Evolutionary conservation across 495 filamentous ascomycete genomes (phyloP).

Genomic region (Lophiotrema nucula): DNA sequence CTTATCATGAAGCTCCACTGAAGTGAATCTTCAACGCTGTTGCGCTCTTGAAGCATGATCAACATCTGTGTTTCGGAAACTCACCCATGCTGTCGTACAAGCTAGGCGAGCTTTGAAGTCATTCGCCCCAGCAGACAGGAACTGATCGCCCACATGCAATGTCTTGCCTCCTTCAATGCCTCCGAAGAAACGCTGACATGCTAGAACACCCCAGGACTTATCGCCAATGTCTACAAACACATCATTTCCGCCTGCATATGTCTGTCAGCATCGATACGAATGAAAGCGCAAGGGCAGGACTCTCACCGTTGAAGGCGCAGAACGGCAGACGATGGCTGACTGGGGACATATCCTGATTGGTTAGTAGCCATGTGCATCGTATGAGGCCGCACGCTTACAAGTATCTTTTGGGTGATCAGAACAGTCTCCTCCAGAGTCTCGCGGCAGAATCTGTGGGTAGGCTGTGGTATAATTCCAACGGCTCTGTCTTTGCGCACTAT

Average conservation of each 20-base stretch:
- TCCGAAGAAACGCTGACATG: slow-evolving; percentile 89
- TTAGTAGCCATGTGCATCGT: no score
- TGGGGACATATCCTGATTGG: slow-evolving; percentile 61
- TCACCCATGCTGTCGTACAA: slow-evolving; percentile 76
- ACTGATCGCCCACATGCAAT: slow-evolving; percentile 95
- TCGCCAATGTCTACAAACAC: slow-evolving; percentile 99
- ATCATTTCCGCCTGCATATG: slow-evolving; percentile 71
- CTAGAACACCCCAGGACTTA: slow-evolving; percentile 90
- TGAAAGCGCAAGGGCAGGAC: background rate
- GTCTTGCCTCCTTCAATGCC: slow-evolving; percentile 59
- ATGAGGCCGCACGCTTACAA: no score
- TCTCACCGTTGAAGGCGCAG: slow-evolving; percentile 87
- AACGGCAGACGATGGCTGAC: slow-evolving; percentile 76
- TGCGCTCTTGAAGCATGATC: no score
- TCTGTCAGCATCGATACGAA: background rate
- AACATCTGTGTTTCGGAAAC: no score
- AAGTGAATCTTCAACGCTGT: no score
- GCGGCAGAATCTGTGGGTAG: slow-evolving; percentile 66
- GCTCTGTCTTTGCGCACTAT: slow-evolving; percentile 89
- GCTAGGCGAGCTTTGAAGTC: slow-evolving; percentile 82
- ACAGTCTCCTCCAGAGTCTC: slow-evolving; percentile 96
- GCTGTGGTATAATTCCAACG: slow-evolving; percentile 78
- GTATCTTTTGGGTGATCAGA: slow-evolving; percentile 83
- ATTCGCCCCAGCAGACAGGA: slow-evolving; percentile 90
- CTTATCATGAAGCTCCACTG: no score